Conservation (phyloP, 345 rosid species). For the Firmiana major region DNA sequence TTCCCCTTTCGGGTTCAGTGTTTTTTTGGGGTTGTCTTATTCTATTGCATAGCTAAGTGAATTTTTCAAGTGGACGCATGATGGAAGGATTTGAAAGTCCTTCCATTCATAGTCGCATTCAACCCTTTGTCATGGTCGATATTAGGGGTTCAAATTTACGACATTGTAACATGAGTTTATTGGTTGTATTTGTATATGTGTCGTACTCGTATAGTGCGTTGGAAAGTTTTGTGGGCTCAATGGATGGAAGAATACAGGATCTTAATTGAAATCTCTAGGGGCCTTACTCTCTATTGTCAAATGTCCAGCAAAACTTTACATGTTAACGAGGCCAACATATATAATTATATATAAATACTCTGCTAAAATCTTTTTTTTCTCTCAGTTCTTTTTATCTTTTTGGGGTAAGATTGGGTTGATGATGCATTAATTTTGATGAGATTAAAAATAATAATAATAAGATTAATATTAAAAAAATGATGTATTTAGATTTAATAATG, state of each 20-base stretch:
- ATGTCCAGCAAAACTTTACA: not conserved
- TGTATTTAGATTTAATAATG: too few species aligned
- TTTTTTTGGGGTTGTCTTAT: slow-evolving; percentile 4
- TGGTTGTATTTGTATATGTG: not conserved
- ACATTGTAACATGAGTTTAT: not conserved
- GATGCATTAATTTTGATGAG: too few species aligned
- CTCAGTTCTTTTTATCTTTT: too few species aligned
- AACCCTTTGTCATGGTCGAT: not conserved
- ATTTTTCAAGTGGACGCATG: not conserved
- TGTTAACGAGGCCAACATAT: not conserved
- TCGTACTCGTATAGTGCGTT: not conserved
- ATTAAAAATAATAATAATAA: too few species aligned
- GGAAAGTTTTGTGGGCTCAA: slow-evolving; percentile 20
- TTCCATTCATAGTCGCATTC: not conserved
- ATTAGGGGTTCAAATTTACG: not conserved
- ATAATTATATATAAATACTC: not conserved
- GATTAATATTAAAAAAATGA: too few species aligned
- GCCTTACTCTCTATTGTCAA: not conserved
- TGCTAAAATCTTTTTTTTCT: too few species aligned
- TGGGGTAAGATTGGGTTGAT: too few species aligned
- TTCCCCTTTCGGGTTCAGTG: slow-evolving; percentile 14
- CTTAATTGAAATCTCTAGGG: not conserved
- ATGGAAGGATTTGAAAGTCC: not conserved
- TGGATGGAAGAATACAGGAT: not conserved
- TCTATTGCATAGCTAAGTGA: not conserved